A percentile compares a stretch with the other conserved stretches of the same genome.
phyloP scores from a whole-genome alignment of 495 filamentous ascomycete genomes.

The Sabuloglossum arenarium region DNA sequence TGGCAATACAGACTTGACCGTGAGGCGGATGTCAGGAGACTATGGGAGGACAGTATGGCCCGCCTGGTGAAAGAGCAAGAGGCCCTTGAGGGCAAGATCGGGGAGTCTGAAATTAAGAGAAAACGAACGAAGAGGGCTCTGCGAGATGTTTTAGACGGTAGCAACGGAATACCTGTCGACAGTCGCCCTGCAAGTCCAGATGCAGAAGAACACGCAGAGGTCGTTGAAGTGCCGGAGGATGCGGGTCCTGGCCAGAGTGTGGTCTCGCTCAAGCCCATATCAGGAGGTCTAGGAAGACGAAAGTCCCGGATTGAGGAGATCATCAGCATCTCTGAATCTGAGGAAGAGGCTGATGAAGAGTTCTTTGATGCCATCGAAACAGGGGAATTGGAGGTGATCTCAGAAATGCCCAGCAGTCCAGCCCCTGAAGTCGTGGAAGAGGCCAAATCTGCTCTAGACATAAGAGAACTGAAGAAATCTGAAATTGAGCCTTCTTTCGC shows the following conservation, averaged over 20 bases:
- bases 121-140: conserved; percentile 77
- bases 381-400: conserved; percentile 64
- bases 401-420: conserved; percentile 27
- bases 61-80: conserved; percentile 85
- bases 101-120: conserved; percentile 76
- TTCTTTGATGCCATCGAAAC: conserved; percentile 96
- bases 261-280: conserved; percentile 22
- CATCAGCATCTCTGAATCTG: conserved; percentile 50
- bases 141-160: conserved; percentile 58
- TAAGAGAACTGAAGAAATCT: conserved; percentile 25
- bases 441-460: conserved; percentile 22
- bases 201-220: conserved; percentile 12
- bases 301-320: conserved; percentile 38
- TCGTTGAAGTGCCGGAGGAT: conserved; percentile 7
- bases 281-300: conserved; percentile 20
- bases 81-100: conserved; percentile 64
- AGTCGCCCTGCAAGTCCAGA: not conserved
- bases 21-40: conserved; percentile 65
- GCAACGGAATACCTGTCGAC: conserved; percentile 17
- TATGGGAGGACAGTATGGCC: conserved; percentile 99
- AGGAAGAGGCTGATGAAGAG: conserved; percentile 71
- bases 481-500: conserved; percentile 59
- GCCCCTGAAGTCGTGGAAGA: conserved; percentile 18
- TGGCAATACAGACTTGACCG: conserved; percentile 90
- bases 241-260: conserved; percentile 10